Evolutionary conservation across 1,284 basidiomycete genomes (phyloP).

Genomic region (Bjerkandera adusta): DNA sequence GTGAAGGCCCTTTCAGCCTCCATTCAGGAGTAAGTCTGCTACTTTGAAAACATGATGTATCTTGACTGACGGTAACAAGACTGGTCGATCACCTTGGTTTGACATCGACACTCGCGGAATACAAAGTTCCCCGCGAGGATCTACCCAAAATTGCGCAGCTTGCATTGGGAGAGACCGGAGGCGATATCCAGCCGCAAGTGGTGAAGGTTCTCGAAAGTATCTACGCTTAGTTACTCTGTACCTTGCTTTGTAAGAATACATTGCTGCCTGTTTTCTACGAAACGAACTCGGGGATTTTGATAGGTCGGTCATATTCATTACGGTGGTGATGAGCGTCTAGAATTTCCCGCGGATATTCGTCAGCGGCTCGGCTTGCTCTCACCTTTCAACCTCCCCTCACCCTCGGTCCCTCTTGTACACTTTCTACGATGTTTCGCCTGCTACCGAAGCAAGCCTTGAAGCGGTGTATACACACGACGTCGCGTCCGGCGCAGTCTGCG

Average conservation of each 20-base stretch:
- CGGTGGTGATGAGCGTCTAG: too few species aligned
- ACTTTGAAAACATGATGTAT: not conserved
- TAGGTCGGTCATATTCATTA: too few species aligned
- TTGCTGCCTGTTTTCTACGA: too few species aligned
- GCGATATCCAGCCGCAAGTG: slow-evolving; percentile 37
- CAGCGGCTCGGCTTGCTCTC: too few species aligned
- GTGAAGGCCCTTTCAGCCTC: slow-evolving; percentile 48
- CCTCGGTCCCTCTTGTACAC: not conserved
- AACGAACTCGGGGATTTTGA: too few species aligned
- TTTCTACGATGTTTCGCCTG: slow-evolving; percentile 8
- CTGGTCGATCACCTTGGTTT: slow-evolving; percentile 59
- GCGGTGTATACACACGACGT: slow-evolving; percentile 11
- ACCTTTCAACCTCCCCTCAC: not conserved
- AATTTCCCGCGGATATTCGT: too few species aligned
- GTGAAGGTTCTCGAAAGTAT: slow-evolving; percentile 47
- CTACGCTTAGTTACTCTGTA: too few species aligned
- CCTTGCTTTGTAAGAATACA: too few species aligned
- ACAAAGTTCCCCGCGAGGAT: slow-evolving; percentile 58
- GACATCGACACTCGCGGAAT: slow-evolving; percentile 51
- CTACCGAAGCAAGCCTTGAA: slow-evolving; percentile 6
- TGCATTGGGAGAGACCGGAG: slow-evolving; percentile 40
- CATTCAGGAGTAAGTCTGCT: slow-evolving; percentile 49
- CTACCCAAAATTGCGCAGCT: slow-evolving; percentile 48
- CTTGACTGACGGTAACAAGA: slow-evolving; percentile 29
- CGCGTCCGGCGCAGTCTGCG: slow-evolving; percentile 5